Conservation (phyloP, 1,139 yeast genomes). For the Pichia sp. region DNA sequence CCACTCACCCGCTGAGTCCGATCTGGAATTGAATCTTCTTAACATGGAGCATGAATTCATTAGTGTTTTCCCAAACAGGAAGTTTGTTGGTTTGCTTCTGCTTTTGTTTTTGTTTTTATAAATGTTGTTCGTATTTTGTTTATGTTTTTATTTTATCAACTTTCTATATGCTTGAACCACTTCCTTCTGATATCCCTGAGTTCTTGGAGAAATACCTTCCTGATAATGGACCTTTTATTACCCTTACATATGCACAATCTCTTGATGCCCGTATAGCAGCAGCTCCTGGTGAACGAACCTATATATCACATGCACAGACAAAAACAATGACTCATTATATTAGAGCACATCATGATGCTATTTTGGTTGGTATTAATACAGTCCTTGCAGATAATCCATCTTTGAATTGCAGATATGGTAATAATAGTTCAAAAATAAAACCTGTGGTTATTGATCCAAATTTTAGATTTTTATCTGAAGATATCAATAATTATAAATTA, state of each 20-base stretch:
- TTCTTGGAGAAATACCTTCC: not conserved
- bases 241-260: constrained; percentile 89
- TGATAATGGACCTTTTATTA: constrained; percentile 43
- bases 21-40: too few relatives aligned
- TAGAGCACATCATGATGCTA: constrained; percentile 73
- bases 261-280: constrained; percentile 80
- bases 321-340: constrained; percentile 92
- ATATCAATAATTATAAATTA: constrained; percentile 44
- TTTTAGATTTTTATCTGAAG: constrained; percentile 47
- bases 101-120: too few relatives aligned
- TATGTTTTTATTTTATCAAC: too few relatives aligned
- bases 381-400: constrained; percentile 84
- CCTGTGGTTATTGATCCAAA: constrained; percentile 73
- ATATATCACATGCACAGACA: constrained; percentile 80
- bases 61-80: too few relatives aligned
- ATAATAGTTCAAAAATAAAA: constrained; percentile 16
- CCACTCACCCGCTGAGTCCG: too few relatives aligned
- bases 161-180: too few relatives aligned
- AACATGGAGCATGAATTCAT: too few relatives aligned
- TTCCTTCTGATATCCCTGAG: not conserved
- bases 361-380: constrained; percentile 77
- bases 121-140: too few relatives aligned
- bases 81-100: too few relatives aligned
- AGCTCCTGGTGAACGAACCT: constrained; percentile 66
- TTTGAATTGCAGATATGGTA: constrained; percentile 57